phyloP scores from a whole-genome alignment of 23 red algal species.

The Agarophyton chilense region DNA sequence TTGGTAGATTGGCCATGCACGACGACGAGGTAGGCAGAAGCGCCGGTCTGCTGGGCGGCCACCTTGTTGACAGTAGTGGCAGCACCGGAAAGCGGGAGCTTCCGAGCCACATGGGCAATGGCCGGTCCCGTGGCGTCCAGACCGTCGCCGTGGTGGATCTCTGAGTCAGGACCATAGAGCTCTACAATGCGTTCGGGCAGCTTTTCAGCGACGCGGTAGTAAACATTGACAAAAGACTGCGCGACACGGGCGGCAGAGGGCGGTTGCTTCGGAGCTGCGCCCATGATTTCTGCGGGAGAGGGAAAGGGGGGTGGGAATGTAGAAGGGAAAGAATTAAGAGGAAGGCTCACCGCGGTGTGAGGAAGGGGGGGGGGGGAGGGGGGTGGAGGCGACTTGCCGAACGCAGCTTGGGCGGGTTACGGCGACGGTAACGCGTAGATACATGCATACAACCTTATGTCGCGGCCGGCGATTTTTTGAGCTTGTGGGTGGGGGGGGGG shows the following conservation, averaged over 20 bases:
- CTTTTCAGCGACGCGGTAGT: slow-evolving; percentile 50
- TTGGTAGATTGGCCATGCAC: slow-evolving; percentile 12
- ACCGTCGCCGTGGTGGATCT: slow-evolving; percentile 45
- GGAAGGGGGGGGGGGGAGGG: slow-evolving; percentile 4
- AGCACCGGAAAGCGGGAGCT: slow-evolving; percentile 33
- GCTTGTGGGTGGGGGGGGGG: slow-evolving; percentile 20
- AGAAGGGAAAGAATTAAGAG: background rate
- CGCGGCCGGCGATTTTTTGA: background rate
- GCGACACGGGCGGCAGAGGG: slow-evolving; percentile 41
- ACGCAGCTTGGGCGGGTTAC: background rate
- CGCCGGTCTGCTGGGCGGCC: slow-evolving; percentile 22
- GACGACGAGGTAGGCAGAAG: slow-evolving; percentile 40
- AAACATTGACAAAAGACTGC: slow-evolving; percentile 37
- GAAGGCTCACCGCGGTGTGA: too few relatives aligned
- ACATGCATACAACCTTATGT: background rate
- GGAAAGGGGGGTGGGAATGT: background rate
- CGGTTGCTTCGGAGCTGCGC: slow-evolving; percentile 25
- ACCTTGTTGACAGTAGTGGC: slow-evolving; percentile 16
- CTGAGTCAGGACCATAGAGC: slow-evolving; percentile 58
- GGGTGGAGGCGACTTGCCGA: background rate
- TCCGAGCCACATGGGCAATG: slow-evolving; percentile 13
- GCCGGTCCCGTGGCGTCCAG: slow-evolving; percentile 21
- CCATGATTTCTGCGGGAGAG: background rate
- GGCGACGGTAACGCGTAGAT: background rate
- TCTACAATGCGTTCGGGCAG: slow-evolving; percentile 34